These are phyloP conservation scores for Neurospora sp. DNA, from an alignment of 2,329 filamentous ascomycete species.

Conservation along the genomic window DNA sequence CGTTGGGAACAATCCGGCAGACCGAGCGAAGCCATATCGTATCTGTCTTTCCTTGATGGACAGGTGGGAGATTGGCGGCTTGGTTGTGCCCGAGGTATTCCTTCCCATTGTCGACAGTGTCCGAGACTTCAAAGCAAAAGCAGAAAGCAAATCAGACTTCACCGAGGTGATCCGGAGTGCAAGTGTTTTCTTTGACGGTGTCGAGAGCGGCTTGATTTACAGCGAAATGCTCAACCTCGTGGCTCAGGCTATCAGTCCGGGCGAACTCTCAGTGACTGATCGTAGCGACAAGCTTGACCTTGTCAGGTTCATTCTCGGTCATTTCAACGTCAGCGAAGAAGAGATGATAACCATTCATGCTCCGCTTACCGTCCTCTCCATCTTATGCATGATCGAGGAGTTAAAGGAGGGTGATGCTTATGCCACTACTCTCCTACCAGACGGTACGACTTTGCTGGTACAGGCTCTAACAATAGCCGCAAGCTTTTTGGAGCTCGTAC, in stretches of 20 bases:
- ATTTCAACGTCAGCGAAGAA: constrained; percentile 92
- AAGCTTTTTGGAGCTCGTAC: constrained; percentile 53
- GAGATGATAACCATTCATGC: constrained; percentile 88
- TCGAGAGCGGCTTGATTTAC: constrained; percentile 91
- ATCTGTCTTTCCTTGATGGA: constrained; percentile 96
- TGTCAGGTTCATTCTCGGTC: constrained; percentile 69
- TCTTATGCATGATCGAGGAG: constrained; percentile 51
- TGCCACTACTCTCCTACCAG: constrained; percentile 6
- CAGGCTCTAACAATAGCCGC: constrained; percentile 40
- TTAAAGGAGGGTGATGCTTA: constrained; percentile 27
- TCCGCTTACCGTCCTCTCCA: constrained; percentile 62
- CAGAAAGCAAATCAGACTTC: constrained; percentile 60
- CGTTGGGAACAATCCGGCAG: constrained; percentile 39
- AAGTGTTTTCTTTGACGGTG: constrained; percentile 93
- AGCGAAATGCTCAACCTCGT: constrained; percentile 66
- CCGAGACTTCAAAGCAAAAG: constrained; percentile 58
- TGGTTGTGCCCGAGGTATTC: constrained; percentile 83
- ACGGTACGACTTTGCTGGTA: constrained; percentile 13
- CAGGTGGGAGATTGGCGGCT: constrained; percentile 89
- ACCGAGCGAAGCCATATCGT: constrained; percentile 76
- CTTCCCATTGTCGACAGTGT: constrained; percentile 76
- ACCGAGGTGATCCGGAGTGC: constrained; percentile 85
- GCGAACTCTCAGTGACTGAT: constrained; percentile 32
- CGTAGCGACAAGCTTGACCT: constrained; percentile 58
- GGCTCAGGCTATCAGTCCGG: constrained; percentile 45